Evolutionary conservation across 2,329 filamentous ascomycete species (phyloP), one percentile per base, ranked within the genome.

Genomic region (Paraphaeosphaeria sporulosa): DNA sequence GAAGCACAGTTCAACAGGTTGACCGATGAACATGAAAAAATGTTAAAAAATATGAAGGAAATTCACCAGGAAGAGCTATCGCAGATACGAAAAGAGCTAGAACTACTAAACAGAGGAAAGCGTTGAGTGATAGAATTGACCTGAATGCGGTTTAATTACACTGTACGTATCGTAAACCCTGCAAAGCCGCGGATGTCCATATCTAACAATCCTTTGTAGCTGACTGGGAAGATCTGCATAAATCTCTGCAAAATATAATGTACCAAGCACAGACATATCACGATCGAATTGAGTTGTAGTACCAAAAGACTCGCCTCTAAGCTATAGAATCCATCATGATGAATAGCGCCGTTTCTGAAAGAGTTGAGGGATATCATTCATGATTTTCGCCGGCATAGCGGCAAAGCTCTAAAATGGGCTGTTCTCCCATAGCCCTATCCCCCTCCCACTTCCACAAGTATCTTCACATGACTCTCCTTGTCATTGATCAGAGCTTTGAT

Each of bases 401-500:
- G 30, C 2, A 17, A n/a, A 40, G 2, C 17, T 40, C 15, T 9
- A 7, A 5, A 40, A 40, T 9, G 38, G 13, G 10, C 17, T 40
- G 17, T 17, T 40, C 17, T n/a, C 13, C 9, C 38, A 13, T 17
- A 21, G 3, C 8, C 32, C 21, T 40, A 53, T 44, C 43, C 57
- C 0, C 65, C 63, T 8, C 67, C 68, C 9, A 79, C 63, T 25
- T 87, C 82, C 1, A 89, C 84, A 48, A 89, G 64, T 32, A 89
- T 85, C 76, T 89, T 89, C 30, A 89, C 86, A 66, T 89, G 85
- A 55, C 82, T 85, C 48, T 89, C 85, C 67, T 86, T 87, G 62
- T 89, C 83, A 7, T 84, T 75, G 36, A 88, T 84, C 57, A 89
- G 73, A 1, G 85, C 80, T 58, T 83, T 79, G 64, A 89, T 85